Evolutionary conservation across 257 asterid genomes (phyloP), one percentile per base, ranked within the genome.

Genomic region (Jasminum sambac): DNA sequence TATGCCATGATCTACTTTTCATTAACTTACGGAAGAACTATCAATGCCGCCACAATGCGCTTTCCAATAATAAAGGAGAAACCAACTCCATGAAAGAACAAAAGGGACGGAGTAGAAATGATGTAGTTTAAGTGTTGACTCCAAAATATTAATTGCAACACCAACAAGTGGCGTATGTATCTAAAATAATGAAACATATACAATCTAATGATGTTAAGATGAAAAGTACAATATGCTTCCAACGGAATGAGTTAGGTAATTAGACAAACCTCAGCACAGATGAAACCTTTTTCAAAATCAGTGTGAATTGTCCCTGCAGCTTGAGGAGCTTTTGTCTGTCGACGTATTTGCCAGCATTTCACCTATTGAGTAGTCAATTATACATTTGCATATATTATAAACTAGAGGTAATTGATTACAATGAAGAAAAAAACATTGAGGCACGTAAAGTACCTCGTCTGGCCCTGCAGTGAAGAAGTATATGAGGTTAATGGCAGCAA

Each of bases 401-500:
- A 71, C 17, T 42, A 16, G 67, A 25, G 34, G 14, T 41, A 57
- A 34, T 58, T 55, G 37, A 17, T 14, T 17, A 52, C 36, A 25
- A n/a, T 5, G 25, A n/a, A 50, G 59, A 50, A 50, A 50, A 19
- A 70, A 37, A 10, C 25, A 42, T 55, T 24, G 11, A 55, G 17
- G 36, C 34, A 4, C 8, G n/a, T 61, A 63, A 59, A 77, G 58
- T 91, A 95, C 99, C 99, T 95, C 99, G 79, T 95, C 99, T 44
- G 99, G 97, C 73, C 99, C 99, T 50, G 99, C 99, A 52, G 99
- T 95, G 95, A 95, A 95, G 60, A 95, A 95, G 83, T 95, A 95
- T 39, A 95, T 91, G 68, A 95, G 96, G 84, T 95, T 95, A 75
- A 95, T 95, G 75, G 99, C 95, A n/a, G 98, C 38, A 76, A 95